phyloP scores from a whole-genome alignment of 768 basidiomycete genomes.

The Boletus edulis region DNA sequence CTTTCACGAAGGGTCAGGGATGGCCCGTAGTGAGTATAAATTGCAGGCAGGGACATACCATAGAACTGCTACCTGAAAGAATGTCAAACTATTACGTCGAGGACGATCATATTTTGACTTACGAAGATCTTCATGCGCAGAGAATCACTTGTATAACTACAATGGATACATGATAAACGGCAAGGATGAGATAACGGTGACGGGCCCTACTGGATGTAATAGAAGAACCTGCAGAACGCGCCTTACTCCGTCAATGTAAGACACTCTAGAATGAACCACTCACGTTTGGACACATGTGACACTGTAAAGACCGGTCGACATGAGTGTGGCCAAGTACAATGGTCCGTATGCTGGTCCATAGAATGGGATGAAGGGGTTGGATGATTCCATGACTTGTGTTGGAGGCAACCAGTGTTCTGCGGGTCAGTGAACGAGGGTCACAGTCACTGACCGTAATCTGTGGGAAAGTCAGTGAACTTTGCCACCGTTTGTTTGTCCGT shows the following conservation, averaged over 20 bases:
- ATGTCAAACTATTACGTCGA: too few relatives aligned
- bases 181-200: not conserved
- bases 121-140: not conserved
- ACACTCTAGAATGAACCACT: not conserved
- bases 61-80: constrained; percentile 5
- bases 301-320: not conserved
- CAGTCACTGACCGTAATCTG: too few relatives aligned
- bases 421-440: too few relatives aligned
- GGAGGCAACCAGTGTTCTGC: too few relatives aligned
- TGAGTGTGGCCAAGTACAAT: not conserved
- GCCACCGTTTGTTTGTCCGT: too few relatives aligned
- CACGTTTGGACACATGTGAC: not conserved
- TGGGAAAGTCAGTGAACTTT: too few relatives aligned
- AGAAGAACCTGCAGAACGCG: not conserved
- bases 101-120: not conserved
- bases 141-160: not conserved
- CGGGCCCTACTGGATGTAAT: not conserved
- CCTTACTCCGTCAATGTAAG: not conserved
- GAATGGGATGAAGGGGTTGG: too few relatives aligned
- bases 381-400: too few relatives aligned
- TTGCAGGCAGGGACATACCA: not conserved
- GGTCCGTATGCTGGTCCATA: not conserved
- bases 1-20: constrained; percentile 1
- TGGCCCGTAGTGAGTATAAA: not conserved
- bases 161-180: not conserved